phyloP scores from a whole-genome alignment of 1,284 basidiomycete species.

The Sphagnurus paluster region DNA sequence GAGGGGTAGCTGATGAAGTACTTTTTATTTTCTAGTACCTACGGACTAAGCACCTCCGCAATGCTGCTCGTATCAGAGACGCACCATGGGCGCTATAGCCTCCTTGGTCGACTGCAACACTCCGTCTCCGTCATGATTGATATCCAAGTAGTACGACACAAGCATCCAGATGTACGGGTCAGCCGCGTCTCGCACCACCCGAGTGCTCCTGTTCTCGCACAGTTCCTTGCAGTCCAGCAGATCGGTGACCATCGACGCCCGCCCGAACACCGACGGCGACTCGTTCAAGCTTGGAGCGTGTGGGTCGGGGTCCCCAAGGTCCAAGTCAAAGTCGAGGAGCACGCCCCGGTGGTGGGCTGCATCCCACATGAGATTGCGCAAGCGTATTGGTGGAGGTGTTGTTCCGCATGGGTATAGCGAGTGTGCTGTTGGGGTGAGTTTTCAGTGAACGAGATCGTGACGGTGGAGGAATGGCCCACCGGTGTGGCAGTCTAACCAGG shows the following conservation, averaged over 20 bases:
- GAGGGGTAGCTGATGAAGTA: no score
- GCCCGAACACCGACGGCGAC: background rate
- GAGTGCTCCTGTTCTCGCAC: background rate
- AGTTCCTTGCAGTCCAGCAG: conserved; percentile 1
- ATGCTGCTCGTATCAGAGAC: no score
- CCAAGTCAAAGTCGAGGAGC: background rate
- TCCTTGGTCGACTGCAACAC: no score
- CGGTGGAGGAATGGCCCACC: background rate
- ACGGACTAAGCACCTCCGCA: no score
- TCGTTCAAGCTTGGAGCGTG: background rate
- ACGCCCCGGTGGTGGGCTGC: background rate
- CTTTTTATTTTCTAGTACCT: no score
- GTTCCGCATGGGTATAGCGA: background rate
- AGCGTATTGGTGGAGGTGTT: background rate
- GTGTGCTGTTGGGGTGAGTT: background rate
- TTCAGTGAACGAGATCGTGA: background rate
- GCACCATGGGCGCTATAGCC: no score
- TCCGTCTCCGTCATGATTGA: no score
- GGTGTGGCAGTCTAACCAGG: background rate
- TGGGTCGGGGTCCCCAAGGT: no score
- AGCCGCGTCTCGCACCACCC: background rate
- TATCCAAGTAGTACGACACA: background rate
- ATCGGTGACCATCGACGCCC: background rate
- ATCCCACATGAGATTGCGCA: conserved; percentile 1
- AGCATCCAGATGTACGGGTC: conserved; percentile 5